Evolutionary conservation across 257 asterid species (phyloP).

Genomic region (Catharanthus roseus): DNA sequence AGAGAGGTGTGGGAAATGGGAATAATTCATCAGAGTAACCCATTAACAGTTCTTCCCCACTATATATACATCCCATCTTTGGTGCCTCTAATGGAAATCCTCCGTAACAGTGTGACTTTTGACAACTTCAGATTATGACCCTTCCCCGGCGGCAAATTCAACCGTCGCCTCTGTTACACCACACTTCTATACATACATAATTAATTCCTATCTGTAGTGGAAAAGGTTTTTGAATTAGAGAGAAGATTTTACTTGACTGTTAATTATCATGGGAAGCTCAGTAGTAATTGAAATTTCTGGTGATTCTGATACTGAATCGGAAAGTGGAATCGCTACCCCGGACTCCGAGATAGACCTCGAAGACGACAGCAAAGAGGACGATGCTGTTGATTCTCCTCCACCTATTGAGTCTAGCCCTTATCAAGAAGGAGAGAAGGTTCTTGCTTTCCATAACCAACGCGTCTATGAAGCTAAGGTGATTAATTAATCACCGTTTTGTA

Average conservation of each 20-base stretch:
- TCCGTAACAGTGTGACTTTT: neutral
- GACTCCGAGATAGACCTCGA: conserved; percentile 14
- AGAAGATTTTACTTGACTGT: neutral
- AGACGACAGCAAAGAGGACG: conserved; percentile 20
- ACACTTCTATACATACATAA: neutral
- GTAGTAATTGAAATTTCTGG: conserved; percentile 16
- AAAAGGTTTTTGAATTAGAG: neutral
- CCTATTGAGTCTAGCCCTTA: conserved; percentile 24
- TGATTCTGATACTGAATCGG: conserved; percentile 16
- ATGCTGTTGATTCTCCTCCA: conserved; percentile 22
- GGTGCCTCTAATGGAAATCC: neutral
- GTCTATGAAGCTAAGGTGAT: conserved; percentile 71
- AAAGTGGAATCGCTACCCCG: conserved; percentile 21
- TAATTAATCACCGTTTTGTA: neutral
- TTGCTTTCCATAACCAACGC: conserved; percentile 43
- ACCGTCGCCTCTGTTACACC: neutral
- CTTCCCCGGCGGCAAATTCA: too few relatives aligned
- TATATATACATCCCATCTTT: too few relatives aligned
- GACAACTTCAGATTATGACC: neutral
- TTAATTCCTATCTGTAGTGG: neutral
- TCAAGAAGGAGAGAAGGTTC: conserved; percentile 56
- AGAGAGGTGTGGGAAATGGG: too few relatives aligned
- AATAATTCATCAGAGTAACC: too few relatives aligned
- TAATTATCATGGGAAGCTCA: conserved; percentile 16
- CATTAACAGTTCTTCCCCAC: too few relatives aligned